Evolutionary conservation across 495 filamentous ascomycete species (phyloP).

Genomic region (Aspergillus saccharolyticus): DNA sequence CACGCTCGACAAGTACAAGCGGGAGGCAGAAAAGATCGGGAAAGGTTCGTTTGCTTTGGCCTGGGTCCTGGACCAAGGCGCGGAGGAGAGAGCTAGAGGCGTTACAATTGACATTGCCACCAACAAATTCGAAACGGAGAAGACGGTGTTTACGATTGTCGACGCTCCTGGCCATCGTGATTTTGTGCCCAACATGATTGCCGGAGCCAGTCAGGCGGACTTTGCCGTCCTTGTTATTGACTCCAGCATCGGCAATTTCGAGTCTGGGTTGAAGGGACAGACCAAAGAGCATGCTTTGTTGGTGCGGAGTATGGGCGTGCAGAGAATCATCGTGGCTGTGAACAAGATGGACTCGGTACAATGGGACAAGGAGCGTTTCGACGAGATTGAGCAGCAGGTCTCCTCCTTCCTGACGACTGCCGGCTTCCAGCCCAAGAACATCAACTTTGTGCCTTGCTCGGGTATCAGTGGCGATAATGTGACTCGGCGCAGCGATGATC

Average conservation of each 20-base stretch:
- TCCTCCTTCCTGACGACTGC: conserved; percentile 74
- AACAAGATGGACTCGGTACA: conserved; percentile 87
- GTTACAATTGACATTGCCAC: conserved; percentile 98
- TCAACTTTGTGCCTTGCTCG: conserved; percentile 83
- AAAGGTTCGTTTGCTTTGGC: conserved; percentile 94
- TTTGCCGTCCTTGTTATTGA: conserved; percentile 95
- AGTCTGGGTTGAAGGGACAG: conserved; percentile 88
- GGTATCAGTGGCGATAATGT: conserved; percentile 87
- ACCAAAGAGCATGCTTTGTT: conserved; percentile 91
- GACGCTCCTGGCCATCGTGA: conserved; percentile 93
- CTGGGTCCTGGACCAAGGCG: conserved; percentile 89
- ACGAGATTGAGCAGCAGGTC: conserved; percentile 80
- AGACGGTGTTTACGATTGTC: conserved; percentile 83
- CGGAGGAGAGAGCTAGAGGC: conserved; percentile 79
- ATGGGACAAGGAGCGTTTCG: conserved; percentile 77
- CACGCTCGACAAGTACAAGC: conserved; percentile 79
- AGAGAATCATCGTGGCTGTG: conserved; percentile 78
- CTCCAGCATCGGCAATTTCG: conserved; percentile 79
- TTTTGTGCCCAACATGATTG: conserved; percentile 99
- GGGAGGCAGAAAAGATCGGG: conserved; percentile 84
- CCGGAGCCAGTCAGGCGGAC: conserved; percentile 90
- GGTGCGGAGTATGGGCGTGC: conserved; percentile 86
- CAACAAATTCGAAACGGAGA: conserved; percentile 85
- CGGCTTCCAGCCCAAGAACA: conserved; percentile 72
- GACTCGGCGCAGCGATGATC: conserved; percentile 51